Conservation (phyloP, 2,329 filamentous ascomycete species). For the Paramyrothecium sp. region DNA sequence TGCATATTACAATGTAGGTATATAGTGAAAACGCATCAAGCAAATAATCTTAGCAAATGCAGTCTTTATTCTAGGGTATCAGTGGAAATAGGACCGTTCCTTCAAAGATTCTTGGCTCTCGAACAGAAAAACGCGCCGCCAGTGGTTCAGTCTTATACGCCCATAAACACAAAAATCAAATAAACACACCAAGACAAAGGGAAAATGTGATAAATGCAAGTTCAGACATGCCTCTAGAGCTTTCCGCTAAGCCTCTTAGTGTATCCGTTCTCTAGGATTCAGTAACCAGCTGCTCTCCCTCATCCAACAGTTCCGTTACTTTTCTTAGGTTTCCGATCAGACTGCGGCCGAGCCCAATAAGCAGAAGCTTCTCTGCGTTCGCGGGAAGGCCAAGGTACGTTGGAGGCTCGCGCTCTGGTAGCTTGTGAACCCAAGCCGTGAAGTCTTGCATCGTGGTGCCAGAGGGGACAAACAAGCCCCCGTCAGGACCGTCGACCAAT, state of each 20-base stretch:
- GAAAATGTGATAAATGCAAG: not conserved
- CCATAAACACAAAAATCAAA: not conserved
- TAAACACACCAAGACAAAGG: not conserved
- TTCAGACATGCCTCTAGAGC: not conserved
- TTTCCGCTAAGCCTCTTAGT: not conserved
- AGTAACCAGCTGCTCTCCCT: constrained; percentile 86
- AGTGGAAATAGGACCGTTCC: constrained; percentile 1
- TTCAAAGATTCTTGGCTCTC: not conserved
- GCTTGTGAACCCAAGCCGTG: constrained; percentile 82
- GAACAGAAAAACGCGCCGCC: not conserved
- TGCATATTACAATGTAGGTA: not conserved
- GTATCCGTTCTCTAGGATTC: constrained; percentile 41
- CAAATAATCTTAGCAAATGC: not conserved
- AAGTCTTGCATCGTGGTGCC: constrained; percentile 85
- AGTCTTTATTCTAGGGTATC: constrained; percentile 5
- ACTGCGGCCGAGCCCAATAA: constrained; percentile 82
- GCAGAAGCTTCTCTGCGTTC: constrained; percentile 92
- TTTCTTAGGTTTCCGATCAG: constrained; percentile 82
- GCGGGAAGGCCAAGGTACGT: constrained; percentile 91
- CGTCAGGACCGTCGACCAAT: constrained; percentile 68
- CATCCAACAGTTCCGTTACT: constrained; percentile 85
- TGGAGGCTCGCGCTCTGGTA: constrained; percentile 94
- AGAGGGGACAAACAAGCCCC: constrained; percentile 71
- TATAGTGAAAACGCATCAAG: not conserved
- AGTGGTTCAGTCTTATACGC: not conserved